Base-by-base conservation (phyloP, 352 stramenopile genomes). In the Phytophthora pseudosyringae region DNA sequence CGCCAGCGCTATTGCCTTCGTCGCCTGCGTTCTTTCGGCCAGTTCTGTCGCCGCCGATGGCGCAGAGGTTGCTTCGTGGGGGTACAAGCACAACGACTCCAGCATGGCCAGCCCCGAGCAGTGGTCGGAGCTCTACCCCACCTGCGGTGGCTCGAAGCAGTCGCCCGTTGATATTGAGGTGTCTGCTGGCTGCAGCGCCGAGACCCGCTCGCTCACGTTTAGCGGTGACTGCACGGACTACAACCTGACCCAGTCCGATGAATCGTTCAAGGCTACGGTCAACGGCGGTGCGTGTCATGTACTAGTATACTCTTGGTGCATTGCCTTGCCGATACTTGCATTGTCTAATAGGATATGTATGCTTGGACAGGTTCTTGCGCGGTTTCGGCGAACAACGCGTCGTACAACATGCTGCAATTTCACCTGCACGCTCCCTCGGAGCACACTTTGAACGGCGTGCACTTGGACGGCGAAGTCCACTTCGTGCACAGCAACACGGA, bases 361-460 rank as follows among this genome's bases (percentile, higher is more conserved):
- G 10, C 16, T 40, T 35, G 3, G 21, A 2, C 40, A 75, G 67
- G 61, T 39, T 64, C 51, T 10, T 75, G 67, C 28, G 32, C 45
- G 5, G 56, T 71, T 12, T 60, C 54, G 3, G 29, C 55, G 6
- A 68, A 71, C 10, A 46, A 49, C 7, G 47, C 43, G 2, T 47
- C 48, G 13, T 83, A 76, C 63, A 72, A 52, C 32, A 58, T 80
- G 41, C 12, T 62, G 0, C 71, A 83, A 45, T 75, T 82, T 43
- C 78, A 86, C 46, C 31, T 76, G 38, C 78, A 86, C 49, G 31
- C 64, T 29, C 78, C 78, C 3, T 77, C 65, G 10, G 78, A 86
- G 43, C 78, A 87, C 73, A 81, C 66, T 1, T 5, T 87, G 16
- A 67, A 75, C 21, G 78, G 78, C 12, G 62, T 75, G 13, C 45